Evolutionary conservation across 208 protist species (phyloP).

Genomic region (Herpetomonas samuelpessoai): DNA sequence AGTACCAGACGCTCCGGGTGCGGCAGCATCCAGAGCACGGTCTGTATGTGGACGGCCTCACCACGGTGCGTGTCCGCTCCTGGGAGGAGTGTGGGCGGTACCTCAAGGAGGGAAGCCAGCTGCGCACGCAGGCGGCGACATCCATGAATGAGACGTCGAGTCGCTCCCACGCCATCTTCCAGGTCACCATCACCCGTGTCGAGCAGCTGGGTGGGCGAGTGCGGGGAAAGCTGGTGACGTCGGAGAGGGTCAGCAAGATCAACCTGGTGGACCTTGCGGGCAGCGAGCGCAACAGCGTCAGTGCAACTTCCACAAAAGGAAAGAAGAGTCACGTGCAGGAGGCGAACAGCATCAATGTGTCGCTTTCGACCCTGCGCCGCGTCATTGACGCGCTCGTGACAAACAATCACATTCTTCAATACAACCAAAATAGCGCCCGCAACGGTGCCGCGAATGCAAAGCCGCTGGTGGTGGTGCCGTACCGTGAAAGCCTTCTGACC

Average conservation of each 20-base stretch:
- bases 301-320: slow-evolving; percentile 1
- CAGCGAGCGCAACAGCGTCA: slow-evolving; percentile 35
- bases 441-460: slow-evolving; percentile 10
- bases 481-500: slow-evolving; percentile 91
- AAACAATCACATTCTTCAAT: slow-evolving; percentile 4
- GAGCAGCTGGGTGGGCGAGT: slow-evolving; percentile 52
- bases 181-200: slow-evolving; percentile 76
- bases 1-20: slow-evolving; percentile 61
- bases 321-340: slow-evolving; percentile 31
- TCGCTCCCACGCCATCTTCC: slow-evolving; percentile 96
- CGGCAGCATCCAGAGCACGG: slow-evolving; percentile 62
- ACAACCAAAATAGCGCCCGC: slow-evolving; percentile 4
- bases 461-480: slow-evolving; percentile 43
- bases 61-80: slow-evolving; percentile 53
- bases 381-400: slow-evolving; percentile 68
- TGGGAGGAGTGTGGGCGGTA: slow-evolving; percentile 64
- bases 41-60: slow-evolving; percentile 79
- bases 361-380: slow-evolving; percentile 65
- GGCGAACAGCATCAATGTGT: slow-evolving; percentile 77
- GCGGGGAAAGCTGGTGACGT: slow-evolving; percentile 60
- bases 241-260: slow-evolving; percentile 49
- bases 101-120: slow-evolving; percentile 64
- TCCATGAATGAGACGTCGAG: slow-evolving; percentile 89
- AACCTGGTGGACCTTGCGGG: slow-evolving; percentile 85
- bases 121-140: slow-evolving; percentile 73